Conservation (phyloP, 2,329 filamentous ascomycete genomes). For the Fusarium sp. region DNA sequence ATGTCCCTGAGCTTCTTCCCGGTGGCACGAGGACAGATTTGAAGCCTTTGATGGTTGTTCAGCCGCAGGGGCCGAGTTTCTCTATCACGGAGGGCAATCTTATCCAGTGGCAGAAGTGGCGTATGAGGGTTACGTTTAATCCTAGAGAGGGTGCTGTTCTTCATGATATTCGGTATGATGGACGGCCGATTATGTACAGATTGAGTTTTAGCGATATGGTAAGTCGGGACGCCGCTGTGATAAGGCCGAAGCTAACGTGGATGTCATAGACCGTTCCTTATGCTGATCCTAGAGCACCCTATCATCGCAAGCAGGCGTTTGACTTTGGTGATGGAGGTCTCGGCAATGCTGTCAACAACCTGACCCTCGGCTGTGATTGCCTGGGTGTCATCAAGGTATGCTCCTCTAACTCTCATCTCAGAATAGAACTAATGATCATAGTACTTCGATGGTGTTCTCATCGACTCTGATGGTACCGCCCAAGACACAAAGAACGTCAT, state of each 20-base stretch:
- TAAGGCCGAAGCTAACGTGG: background rate
- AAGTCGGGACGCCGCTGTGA: background rate
- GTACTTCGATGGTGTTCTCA: constrained; percentile 56
- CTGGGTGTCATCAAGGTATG: constrained; percentile 69
- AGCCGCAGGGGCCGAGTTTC: constrained; percentile 56
- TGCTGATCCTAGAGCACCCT: constrained; percentile 72
- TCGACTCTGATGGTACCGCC: constrained; percentile 47
- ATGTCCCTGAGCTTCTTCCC: constrained; percentile 58
- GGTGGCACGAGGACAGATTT: constrained; percentile 62
- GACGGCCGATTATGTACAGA: constrained; percentile 74
- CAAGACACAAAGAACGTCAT: constrained; percentile 68
- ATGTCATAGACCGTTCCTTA: constrained; percentile 67
- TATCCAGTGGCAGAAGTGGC: constrained; percentile 74
- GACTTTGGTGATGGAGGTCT: constrained; percentile 77
- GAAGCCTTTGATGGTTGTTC: constrained; percentile 68
- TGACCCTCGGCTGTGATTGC: constrained; percentile 76
- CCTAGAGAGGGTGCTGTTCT: constrained; percentile 76
- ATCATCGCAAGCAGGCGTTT: constrained; percentile 75
- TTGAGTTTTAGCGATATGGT: constrained; percentile 77
- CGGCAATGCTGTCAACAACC: constrained; percentile 74
- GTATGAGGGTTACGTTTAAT: constrained; percentile 77
- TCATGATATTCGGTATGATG: constrained; percentile 76
- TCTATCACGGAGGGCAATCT: constrained; percentile 59
- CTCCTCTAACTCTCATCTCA: background rate
- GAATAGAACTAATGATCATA: constrained; percentile 1